These are phyloP conservation scores for Westerdykella aurantiaca DNA, from an alignment of 2,329 filamentous ascomycete genomes.

Conservation along the genomic window DNA sequence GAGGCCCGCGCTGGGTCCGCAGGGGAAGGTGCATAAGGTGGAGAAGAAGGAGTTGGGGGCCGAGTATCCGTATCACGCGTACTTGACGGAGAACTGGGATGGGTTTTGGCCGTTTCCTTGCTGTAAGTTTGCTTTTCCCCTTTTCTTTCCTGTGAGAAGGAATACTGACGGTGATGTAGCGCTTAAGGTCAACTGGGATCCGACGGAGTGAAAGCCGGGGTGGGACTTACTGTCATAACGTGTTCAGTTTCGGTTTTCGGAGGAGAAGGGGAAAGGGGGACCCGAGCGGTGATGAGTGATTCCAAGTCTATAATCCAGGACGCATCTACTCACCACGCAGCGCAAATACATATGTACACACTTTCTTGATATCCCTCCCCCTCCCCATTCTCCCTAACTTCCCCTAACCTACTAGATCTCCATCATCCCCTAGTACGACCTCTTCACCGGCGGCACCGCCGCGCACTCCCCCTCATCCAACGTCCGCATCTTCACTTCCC, in stretches of 20 bases:
- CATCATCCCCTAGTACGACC: conserved; percentile 27
- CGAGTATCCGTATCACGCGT: conserved; percentile 38
- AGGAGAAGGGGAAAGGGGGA: too few species aligned
- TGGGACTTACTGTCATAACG: too few species aligned
- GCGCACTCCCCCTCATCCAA: conserved; percentile 43
- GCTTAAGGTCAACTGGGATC: conserved; percentile 29
- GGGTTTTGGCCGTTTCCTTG: conserved; percentile 44
- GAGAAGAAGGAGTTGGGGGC: conserved; percentile 23
- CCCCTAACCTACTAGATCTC: too few species aligned
- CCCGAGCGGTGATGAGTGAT: too few species aligned
- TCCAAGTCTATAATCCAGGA: too few species aligned
- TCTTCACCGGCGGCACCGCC: conserved; percentile 33
- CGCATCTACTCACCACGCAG: too few species aligned
- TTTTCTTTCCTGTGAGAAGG: not conserved
- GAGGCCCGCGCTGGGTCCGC: conserved; percentile 35
- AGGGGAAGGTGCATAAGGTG: conserved; percentile 42
- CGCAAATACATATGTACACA: too few species aligned
- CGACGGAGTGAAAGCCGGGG: too few species aligned
- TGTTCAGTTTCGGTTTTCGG: too few species aligned
- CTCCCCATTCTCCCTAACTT: too few species aligned
- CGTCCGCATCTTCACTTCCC: conserved; percentile 40
- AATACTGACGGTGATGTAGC: conserved; percentile 13
- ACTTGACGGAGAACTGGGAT: conserved; percentile 46
- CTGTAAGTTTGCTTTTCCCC: conserved; percentile 33
- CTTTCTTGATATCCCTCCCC: too few species aligned